These are phyloP conservation scores for Fusarium succisae DNA, from an alignment of 2,329 filamentous ascomycete genomes.

Conservation along the genomic window DNA sequence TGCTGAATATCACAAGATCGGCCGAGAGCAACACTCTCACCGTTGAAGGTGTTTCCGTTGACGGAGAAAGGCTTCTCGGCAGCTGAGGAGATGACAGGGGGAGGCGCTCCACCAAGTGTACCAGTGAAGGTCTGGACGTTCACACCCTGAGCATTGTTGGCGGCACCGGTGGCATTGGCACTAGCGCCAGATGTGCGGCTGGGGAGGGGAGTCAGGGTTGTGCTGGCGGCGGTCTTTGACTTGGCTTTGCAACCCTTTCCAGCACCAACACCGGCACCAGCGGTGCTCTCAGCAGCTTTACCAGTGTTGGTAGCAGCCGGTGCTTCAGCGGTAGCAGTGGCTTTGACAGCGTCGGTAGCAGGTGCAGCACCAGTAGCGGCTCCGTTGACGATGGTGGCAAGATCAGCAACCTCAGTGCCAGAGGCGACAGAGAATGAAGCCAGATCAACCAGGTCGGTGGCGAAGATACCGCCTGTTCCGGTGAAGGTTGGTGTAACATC, in stretches of 20 bases:
- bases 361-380: not conserved
- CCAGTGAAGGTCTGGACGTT: not conserved
- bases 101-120: not conserved
- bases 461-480: constrained; percentile 8
- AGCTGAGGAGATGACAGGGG: not conserved
- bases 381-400: constrained; percentile 4
- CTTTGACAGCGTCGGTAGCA: fast-evolving
- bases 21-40: not conserved
- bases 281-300: not conserved
- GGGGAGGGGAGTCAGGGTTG: not conserved
- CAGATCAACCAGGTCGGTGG: not conserved
- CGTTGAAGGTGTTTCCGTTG: not conserved
- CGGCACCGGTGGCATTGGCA: not conserved
- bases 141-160: not conserved
- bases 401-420: not conserved
- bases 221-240: not conserved
- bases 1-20: not conserved
- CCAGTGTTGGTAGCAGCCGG: not conserved
- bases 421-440: not conserved
- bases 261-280: not conserved
- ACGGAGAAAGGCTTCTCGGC: not conserved
- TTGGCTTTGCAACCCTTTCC: constrained; percentile 1
- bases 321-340: not conserved
- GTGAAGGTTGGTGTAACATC: not conserved
- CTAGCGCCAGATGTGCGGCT: not conserved